A percentile compares a stretch with the other conserved stretches of the same genome.
Conservation (phyloP, 2,329 filamentous ascomycete genomes). For the Emmonsiellopsis sp. region DNA sequence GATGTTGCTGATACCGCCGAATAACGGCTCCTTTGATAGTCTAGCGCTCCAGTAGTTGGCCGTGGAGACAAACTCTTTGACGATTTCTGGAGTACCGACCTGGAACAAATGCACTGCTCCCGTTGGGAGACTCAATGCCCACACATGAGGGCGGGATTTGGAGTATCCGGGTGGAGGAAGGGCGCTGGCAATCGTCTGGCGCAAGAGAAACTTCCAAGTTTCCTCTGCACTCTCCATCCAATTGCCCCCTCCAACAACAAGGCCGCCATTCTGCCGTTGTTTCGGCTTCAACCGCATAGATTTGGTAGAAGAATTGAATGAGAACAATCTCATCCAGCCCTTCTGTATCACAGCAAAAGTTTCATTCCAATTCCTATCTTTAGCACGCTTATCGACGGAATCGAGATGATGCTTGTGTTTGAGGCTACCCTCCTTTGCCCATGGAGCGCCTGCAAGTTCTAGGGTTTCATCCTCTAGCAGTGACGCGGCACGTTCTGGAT, state of each 20-base stretch:
- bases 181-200: constrained; percentile 84
- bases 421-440: constrained; percentile 93
- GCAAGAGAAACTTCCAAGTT: constrained; percentile 75
- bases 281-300: constrained; percentile 53
- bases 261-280: constrained; percentile 47
- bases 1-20: constrained; percentile 90
- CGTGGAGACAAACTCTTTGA: constrained; percentile 85
- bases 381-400: constrained; percentile 79
- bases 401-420: constrained; percentile 97
- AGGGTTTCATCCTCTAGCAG: constrained; percentile 87
- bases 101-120: constrained; percentile 98
- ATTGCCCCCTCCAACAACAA: constrained; percentile 85
- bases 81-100: constrained; percentile 88
- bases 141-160: constrained; percentile 80
- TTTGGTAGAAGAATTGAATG: constrained; percentile 71
- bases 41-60: constrained; percentile 97
- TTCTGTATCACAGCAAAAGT: constrained; percentile 95
- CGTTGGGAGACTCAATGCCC: constrained; percentile 83
- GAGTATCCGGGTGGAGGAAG: constrained; percentile 90
- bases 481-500: constrained; percentile 51
- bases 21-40: constrained; percentile 83
- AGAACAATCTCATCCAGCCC: constrained; percentile 88
- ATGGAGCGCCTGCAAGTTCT: constrained; percentile 86
- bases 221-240: constrained; percentile 96
- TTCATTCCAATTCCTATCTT: constrained; percentile 88